Conservation (phyloP, 2,329 filamentous ascomycete genomes). For the Lecanosticta acicola region DNA sequence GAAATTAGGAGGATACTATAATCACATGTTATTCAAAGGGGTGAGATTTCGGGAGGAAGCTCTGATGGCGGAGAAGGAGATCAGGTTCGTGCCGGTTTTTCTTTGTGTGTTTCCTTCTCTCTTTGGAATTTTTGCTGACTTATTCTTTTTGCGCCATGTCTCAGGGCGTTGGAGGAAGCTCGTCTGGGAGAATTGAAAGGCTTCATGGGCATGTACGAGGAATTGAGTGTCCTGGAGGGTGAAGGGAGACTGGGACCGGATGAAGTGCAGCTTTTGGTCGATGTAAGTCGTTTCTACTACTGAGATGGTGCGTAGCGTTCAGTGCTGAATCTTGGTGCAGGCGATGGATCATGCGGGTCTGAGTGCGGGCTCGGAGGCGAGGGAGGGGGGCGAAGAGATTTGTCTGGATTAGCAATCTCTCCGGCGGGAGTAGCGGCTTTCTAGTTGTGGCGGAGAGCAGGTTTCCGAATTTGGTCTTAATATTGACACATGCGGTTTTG, state of each 20-base stretch:
- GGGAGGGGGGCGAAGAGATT: neutral
- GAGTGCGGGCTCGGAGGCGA: conserved; percentile 1
- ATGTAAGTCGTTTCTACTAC: neutral
- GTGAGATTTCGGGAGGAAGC: conserved; percentile 8
- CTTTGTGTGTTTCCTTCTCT: no score
- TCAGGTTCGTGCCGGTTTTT: no score
- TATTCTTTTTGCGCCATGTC: neutral
- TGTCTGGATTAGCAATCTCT: neutral
- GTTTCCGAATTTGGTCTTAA: neutral
- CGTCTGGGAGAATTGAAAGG: conserved; percentile 13
- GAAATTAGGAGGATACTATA: conserved; percentile 6
- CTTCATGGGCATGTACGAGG: conserved; percentile 8
- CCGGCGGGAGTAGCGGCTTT: no score
- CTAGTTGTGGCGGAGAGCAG: neutral
- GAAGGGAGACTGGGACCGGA: conserved; percentile 8
- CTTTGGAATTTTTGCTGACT: no score
- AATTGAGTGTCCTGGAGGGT: conserved; percentile 5
- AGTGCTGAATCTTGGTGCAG: conserved; percentile 4
- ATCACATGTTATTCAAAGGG: conserved; percentile 8
- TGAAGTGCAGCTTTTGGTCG: conserved; percentile 1
- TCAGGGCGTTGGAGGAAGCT: conserved; percentile 6
- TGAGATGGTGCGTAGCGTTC: neutral
- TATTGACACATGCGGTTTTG: neutral
- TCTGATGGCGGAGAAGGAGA: conserved; percentile 7
- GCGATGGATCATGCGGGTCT: conserved; percentile 13